Conservation (phyloP, 345 rosid genomes). For the Salix brachista region DNA sequence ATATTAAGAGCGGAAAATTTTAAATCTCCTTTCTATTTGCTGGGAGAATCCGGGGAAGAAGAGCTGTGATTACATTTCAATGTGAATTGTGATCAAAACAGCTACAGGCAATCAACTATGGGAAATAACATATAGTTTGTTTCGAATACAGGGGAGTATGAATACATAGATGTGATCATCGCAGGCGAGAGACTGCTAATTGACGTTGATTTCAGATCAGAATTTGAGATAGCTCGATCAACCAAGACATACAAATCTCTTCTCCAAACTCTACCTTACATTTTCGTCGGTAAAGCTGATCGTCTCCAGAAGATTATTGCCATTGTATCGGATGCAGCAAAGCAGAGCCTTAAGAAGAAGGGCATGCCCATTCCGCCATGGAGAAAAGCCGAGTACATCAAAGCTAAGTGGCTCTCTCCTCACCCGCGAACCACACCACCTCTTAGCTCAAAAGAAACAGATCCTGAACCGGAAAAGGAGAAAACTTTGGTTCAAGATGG, state of each 20-base stretch:
- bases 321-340: slow-evolving; percentile 81
- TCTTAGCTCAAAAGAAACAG: not conserved
- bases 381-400: slow-evolving; percentile 85
- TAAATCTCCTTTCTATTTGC: not conserved
- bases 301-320: slow-evolving; percentile 73
- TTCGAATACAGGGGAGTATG: slow-evolving; percentile 62
- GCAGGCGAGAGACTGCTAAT: slow-evolving; percentile 63
- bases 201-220: slow-evolving; percentile 89
- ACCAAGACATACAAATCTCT: slow-evolving; percentile 66
- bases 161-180: slow-evolving; percentile 77
- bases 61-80: not conserved
- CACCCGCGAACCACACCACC: slow-evolving; percentile 33
- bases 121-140: not conserved
- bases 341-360: slow-evolving; percentile 83
- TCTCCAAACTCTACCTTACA: slow-evolving; percentile 69
- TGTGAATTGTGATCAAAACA: not conserved
- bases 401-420: slow-evolving; percentile 84
- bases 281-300: slow-evolving; percentile 83
- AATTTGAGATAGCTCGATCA: slow-evolving; percentile 88
- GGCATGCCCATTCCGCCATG: slow-evolving; percentile 93
- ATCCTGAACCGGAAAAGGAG: not conserved
- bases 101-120: not conserved
- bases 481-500: not conserved
- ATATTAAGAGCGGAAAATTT: not conserved
- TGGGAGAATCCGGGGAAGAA: not conserved